Conservation (phyloP, 1,139 yeast species). For the Candida labiduridarum region DNA sequence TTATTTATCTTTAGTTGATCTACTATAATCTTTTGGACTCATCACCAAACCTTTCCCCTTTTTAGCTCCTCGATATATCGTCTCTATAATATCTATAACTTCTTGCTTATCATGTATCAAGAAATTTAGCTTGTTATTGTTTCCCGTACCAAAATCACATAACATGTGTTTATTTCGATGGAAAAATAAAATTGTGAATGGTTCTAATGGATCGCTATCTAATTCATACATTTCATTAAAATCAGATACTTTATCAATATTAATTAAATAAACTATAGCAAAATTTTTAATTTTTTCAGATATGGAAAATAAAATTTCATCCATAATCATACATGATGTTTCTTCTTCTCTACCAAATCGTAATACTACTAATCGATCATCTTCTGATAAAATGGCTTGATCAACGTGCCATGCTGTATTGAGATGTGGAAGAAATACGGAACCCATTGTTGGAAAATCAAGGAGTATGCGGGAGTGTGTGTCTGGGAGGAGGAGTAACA, state of each 20-base stretch:
- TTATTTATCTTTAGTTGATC: constrained; percentile 20
- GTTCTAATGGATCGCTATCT: constrained; percentile 54
- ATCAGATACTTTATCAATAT: constrained; percentile 86
- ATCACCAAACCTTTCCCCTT: constrained; percentile 92
- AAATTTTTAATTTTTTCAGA: constrained; percentile 87
- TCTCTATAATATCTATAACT: constrained; percentile 86
- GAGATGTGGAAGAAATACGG: constrained; percentile 84
- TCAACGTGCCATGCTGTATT: constrained; percentile 95
- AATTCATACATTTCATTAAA: constrained; percentile 92
- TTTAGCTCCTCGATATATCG: constrained; percentile 85
- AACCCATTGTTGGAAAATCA: constrained; percentile 58
- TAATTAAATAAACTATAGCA: constrained; percentile 87
- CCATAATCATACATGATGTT: constrained; percentile 85
- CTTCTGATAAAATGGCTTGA: constrained; percentile 86
- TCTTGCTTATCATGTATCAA: constrained; percentile 80
- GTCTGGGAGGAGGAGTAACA: neutral
- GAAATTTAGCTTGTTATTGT: constrained; percentile 91
- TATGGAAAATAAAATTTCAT: constrained; percentile 75
- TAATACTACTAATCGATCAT: constrained; percentile 82
- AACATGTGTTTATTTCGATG: constrained; percentile 94
- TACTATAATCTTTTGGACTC: constrained; percentile 70
- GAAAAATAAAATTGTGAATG: constrained; percentile 91
- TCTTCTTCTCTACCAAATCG: constrained; percentile 85
- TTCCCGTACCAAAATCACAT: constrained; percentile 98
- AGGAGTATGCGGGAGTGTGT: neutral